These are phyloP conservation scores for Phytopythium chamaehyphon DNA, from an alignment of 352 stramenopile species.

Conservation along the genomic window DNA sequence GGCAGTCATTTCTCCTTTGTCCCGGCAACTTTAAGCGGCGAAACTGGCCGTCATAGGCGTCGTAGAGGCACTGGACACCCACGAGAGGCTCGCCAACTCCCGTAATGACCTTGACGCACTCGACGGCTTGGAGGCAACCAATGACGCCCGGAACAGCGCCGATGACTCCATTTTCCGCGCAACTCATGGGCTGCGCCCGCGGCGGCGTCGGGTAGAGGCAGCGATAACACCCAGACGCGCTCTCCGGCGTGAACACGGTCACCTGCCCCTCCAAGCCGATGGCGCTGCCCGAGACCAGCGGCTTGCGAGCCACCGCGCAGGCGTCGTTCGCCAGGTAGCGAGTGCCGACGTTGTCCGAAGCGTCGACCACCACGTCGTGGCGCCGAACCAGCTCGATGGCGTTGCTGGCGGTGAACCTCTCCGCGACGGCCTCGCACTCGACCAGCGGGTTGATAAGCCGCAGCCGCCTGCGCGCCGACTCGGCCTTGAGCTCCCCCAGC, in stretches of 20 bases:
- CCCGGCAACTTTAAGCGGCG: constrained; percentile 53
- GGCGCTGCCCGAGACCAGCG: constrained; percentile 93
- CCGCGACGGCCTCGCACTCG: constrained; percentile 32
- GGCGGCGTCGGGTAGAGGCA: constrained; percentile 93
- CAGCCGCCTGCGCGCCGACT: constrained; percentile 68
- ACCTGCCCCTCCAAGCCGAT: constrained; percentile 96
- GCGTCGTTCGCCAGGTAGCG: constrained; percentile 96
- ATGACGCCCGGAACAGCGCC: constrained; percentile 94
- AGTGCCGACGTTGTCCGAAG: constrained; percentile 94
- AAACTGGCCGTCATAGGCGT: constrained; percentile 73
- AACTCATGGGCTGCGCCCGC: constrained; percentile 66
- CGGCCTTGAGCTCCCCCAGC: constrained; percentile 87
- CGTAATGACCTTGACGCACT: constrained; percentile 91
- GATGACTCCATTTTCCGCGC: constrained; percentile 95
- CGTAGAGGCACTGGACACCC: constrained; percentile 71
- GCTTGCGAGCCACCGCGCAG: constrained; percentile 80
- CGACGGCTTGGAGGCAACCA: constrained; percentile 92
- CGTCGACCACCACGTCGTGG: constrained; percentile 94
- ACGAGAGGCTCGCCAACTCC: constrained; percentile 50
- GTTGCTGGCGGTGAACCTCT: constrained; percentile 74
- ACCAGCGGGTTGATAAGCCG: constrained; percentile 83
- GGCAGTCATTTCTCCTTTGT: constrained; percentile 34
- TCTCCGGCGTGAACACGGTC: constrained; percentile 89
- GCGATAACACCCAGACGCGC: constrained; percentile 89
- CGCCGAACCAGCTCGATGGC: constrained; percentile 63